Evolutionary conservation across 129 eudicot genomes (phyloP), one percentile per base, ranked within the genome.

Genomic region (Centaurea solstitialis): DNA sequence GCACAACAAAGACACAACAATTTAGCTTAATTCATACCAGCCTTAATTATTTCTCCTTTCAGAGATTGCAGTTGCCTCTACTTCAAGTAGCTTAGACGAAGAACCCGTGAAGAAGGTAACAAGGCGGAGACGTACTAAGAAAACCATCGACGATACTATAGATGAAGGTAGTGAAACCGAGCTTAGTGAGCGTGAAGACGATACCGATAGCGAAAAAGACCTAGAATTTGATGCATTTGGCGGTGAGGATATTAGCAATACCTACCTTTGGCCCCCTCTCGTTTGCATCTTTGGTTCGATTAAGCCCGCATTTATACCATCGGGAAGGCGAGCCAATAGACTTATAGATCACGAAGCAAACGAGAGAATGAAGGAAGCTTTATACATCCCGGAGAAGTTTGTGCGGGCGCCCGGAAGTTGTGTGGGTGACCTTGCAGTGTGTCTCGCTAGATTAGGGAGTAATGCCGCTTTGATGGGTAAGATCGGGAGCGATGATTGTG

Each of bases 381-480:
- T 96, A 41, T 96, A 95, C 95, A 80, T 64, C 66, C 98, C 99
- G 5, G 97, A 93, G 86, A 93, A 88, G 85, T 96, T 91, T 82
- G 81, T 91, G 28, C 82, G 99, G 91, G 93, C 99, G 30, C 94
- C 97, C 0, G 99, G 99, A 47, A 92, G 99, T 41, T 93, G 90
- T 86, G 81, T 93, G 13, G 87, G 93, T 76, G 82, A 89, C 79
- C 98, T 96, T 74, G 98, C 99, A 12, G 74, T 96, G 73, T 93
- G 93, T 76, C 92, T 96, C 76, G 95, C 95, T 40, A 83, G 83
- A 76, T 77, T 93, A 86, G 99, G 99, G 22, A 95, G 95, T 45
- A 93, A 91, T 77, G 97, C 91, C 70, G 99, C 96, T 67, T 90
- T 96, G 72, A 96, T 96, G 98, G 98, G 98, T 20, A 96, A 96